Base-by-base conservation (phyloP, 179 eudicot genomes). In the Dionaea muscipula region DNA sequence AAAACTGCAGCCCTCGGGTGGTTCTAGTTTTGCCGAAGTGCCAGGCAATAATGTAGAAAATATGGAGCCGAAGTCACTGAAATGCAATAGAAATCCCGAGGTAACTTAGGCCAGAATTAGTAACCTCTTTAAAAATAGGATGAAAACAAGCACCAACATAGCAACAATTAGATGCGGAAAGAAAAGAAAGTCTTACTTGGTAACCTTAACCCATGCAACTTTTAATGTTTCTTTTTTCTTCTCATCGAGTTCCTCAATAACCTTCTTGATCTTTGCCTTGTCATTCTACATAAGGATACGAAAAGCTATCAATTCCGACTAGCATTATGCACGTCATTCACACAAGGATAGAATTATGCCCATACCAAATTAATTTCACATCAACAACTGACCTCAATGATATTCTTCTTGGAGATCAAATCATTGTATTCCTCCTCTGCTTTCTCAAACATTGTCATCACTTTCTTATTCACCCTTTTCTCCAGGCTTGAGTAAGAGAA, bases 391-490 rank as follows among this genome's bases (percentile, higher is more conserved):
- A 93, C 99, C 96, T 93, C 96, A 51, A 93, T 88, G 19, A 85
- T 88, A 68, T 78, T 88, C 76, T 93, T 93, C 76, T 80, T 93
- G 25, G 99, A 81, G 60, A 93, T 74, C 75, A 93, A 71, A 65
- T 77, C 87, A 59, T 81, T 87, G 71, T 82, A 93, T 73, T 93
- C 96, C 56, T 93, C 95, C 71, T 93, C 99, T 17, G 96, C 90
- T 73, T 85, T 93, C 81, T 93, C 96, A 73, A 93, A 88, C 99
- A 93, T 88, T 27, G 96, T 81, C 75, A 82, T 88, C 23, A 88
- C 96, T 74, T 84, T 88, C 70, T 93, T 93, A 78, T 93, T 93
- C 44, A 93, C 96, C 72, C 96, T 66, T 70, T 93, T 93, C 79
- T 93, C 99, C 58, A 93, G 86, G 70, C 99, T 91, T 55, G 14